Evolutionary conservation across 2,329 filamentous ascomycete species (phyloP).

Genomic region (Decorospora gaudefroyi): DNA sequence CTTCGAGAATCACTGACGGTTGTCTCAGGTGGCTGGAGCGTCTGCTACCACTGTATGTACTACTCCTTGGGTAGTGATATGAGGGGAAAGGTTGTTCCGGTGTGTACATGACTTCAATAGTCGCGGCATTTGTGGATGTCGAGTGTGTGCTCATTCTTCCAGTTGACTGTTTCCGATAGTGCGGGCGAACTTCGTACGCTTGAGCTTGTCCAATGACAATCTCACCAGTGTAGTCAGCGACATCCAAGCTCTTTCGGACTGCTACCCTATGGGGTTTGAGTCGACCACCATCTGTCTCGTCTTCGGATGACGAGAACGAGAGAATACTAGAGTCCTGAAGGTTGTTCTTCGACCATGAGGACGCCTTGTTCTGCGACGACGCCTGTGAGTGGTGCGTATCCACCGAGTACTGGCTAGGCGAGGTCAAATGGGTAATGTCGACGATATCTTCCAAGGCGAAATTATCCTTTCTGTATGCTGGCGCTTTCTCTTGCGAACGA

Average conservation of each 20-base stretch:
- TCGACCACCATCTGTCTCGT: conserved; percentile 36
- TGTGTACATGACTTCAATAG: conserved; percentile 49
- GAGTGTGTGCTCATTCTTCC: conserved; percentile 42
- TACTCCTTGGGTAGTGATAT: conserved; percentile 23
- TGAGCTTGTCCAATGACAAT: conserved; percentile 47
- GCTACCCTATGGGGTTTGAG: conserved; percentile 16
- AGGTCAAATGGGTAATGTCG: conserved; percentile 31
- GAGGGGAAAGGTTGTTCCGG: conserved; percentile 35
- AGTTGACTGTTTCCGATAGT: conserved; percentile 32
- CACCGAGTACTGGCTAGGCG: conserved; percentile 38
- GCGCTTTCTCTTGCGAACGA: conserved; percentile 20
- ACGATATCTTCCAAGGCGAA: conserved; percentile 30
- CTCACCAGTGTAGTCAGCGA: conserved; percentile 40
- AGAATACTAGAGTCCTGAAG: conserved; percentile 48
- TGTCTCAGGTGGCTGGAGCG: conserved; percentile 43
- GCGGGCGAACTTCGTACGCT: conserved; percentile 42
- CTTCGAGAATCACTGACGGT: conserved; percentile 47
- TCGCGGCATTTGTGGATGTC: conserved; percentile 44
- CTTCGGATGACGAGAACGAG: conserved; percentile 49
- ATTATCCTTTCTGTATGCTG: conserved; percentile 24
- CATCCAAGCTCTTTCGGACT: conserved; percentile 45
- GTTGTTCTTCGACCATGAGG: conserved; percentile 39
- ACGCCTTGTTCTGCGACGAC: conserved; percentile 43
- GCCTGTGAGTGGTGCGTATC: conserved; percentile 32
- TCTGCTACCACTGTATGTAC: conserved; percentile 28